These are phyloP conservation scores for Candida hungchunana DNA, from an alignment of 805 yeast species.

Conservation along the genomic window DNA sequence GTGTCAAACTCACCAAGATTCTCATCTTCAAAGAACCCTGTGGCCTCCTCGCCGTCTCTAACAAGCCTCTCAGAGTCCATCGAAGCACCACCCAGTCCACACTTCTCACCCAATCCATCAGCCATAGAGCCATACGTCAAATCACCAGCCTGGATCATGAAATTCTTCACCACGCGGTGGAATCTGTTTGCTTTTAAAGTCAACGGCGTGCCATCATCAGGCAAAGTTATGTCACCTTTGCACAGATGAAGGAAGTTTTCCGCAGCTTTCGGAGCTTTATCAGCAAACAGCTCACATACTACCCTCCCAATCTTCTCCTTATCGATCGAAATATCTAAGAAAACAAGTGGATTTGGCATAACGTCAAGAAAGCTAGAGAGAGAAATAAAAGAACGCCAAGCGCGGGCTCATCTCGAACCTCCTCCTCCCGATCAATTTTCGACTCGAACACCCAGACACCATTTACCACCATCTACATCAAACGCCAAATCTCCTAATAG, in stretches of 20 bases:
- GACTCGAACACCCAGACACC: too few species aligned
- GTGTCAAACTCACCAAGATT: slow-evolving; percentile 41
- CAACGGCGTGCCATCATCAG: slow-evolving; percentile 23
- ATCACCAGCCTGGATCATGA: slow-evolving; percentile 71
- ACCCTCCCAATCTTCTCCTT: slow-evolving; percentile 48
- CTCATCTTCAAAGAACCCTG: slow-evolving; percentile 52
- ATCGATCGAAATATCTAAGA: slow-evolving; percentile 50
- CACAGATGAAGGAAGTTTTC: slow-evolving; percentile 49
- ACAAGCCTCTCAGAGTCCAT: slow-evolving; percentile 27
- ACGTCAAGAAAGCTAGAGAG: too few species aligned
- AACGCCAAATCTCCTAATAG: too few species aligned
- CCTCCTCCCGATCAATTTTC: too few species aligned
- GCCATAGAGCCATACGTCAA: slow-evolving; percentile 35
- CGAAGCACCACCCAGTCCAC: slow-evolving; percentile 45
- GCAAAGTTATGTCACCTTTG: slow-evolving; percentile 28
- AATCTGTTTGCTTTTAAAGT: slow-evolving; percentile 44
- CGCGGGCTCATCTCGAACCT: too few species aligned
- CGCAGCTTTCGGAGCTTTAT: slow-evolving; percentile 53
- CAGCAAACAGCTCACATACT: slow-evolving; percentile 48
- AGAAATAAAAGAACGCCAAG: too few species aligned
- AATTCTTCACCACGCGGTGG: slow-evolving; percentile 63
- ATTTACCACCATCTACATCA: too few species aligned
- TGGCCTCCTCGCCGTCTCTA: slow-evolving; percentile 23
- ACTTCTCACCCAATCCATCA: slow-evolving; percentile 22
- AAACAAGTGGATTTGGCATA: slow-evolving; percentile 29